Conservation (phyloP, 805 yeast genomes). For the Wickerhamiella hasegawae region DNA sequence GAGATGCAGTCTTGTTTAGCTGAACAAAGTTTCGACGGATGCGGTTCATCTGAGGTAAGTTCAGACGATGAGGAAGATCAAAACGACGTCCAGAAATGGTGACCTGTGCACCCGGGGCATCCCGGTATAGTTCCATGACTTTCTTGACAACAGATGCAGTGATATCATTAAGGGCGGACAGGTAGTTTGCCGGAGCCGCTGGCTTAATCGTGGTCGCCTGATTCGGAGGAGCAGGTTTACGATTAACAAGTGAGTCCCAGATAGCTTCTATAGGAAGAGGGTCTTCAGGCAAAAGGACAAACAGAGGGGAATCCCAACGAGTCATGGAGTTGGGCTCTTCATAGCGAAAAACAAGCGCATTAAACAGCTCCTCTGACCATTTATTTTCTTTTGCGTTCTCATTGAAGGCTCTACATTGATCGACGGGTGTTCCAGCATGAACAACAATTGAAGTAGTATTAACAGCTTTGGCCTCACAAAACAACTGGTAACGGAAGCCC, state of each 20-base stretch:
- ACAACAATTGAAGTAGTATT: slow-evolving; percentile 72
- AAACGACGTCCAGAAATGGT: slow-evolving; percentile 29
- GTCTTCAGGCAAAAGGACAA: slow-evolving; percentile 43
- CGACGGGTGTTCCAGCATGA: slow-evolving; percentile 57
- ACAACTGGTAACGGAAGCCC: slow-evolving; percentile 87
- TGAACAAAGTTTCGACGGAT: slow-evolving; percentile 69
- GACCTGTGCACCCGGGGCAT: slow-evolving; percentile 23
- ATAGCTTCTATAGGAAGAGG: slow-evolving; percentile 47
- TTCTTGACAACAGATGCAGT: slow-evolving; percentile 51
- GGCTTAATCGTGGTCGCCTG: slow-evolving; percentile 74
- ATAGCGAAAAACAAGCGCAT: slow-evolving; percentile 63
- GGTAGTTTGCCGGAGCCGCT: slow-evolving; percentile 56
- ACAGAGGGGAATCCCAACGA: slow-evolving; percentile 90
- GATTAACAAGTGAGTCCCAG: slow-evolving; percentile 29
- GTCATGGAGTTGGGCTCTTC: slow-evolving; percentile 83
- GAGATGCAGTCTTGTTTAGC: slow-evolving; percentile 61
- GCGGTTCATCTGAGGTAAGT: slow-evolving; percentile 68
- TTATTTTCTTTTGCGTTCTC: slow-evolving; percentile 15
- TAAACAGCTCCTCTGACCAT: slow-evolving; percentile 55
- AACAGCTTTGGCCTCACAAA: slow-evolving; percentile 79
- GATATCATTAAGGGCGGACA: slow-evolving; percentile 59
- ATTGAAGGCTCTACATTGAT: slow-evolving; percentile 51
- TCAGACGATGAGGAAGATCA: slow-evolving; percentile 48
- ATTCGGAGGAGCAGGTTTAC: slow-evolving; percentile 55
- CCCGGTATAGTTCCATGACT: slow-evolving; percentile 46